A percentile compares a stretch with the other conserved stretches of the same genome.
phyloP scores from a whole-genome alignment of 1,284 basidiomycete species.

The Melampsora americana region DNA sequence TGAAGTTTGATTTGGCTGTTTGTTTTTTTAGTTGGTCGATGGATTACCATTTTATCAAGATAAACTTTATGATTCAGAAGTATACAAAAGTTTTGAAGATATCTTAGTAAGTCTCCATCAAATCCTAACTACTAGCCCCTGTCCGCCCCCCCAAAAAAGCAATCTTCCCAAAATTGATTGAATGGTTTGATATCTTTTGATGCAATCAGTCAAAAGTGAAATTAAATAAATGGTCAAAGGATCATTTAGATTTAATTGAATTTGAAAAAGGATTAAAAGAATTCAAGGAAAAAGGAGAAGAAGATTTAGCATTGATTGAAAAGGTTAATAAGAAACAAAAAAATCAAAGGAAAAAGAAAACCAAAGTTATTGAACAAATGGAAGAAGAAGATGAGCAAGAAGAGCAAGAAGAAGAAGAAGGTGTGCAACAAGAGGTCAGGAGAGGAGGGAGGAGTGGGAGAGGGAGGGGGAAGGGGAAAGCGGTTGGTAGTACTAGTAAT shows the following conservation, averaged over 20 bases:
- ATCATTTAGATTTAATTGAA: constrained; percentile 36
- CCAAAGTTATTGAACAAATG: background rate
- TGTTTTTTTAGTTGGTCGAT: constrained; percentile 29
- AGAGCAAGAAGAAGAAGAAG: background rate
- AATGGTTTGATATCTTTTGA: background rate
- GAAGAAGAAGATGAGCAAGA: background rate
- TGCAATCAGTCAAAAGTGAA: constrained; percentile 23
- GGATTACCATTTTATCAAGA: constrained; percentile 80
- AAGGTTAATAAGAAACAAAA: constrained; percentile 37
- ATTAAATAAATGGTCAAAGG: constrained; percentile 38
- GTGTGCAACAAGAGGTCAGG: no score
- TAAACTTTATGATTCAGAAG: constrained; percentile 83
- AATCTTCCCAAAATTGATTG: background rate
- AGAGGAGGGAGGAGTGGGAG: background rate
- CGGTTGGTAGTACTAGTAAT: background rate
- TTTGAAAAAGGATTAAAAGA: constrained; percentile 26
- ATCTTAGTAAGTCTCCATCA: constrained; percentile 64
- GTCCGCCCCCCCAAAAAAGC: background rate
- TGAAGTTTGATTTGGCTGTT: background rate
- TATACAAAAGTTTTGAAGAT: constrained; percentile 80
- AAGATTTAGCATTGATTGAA: constrained; percentile 18
- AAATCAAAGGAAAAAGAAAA: background rate
- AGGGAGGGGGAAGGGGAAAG: background rate
- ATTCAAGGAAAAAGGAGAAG: constrained; percentile 34
- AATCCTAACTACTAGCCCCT: background rate